Percentiles rank a stretch among this genome's conserved stretches.
Conservation (phyloP, 257 asterid species). For the Oldenlandia corymbosa region DNA sequence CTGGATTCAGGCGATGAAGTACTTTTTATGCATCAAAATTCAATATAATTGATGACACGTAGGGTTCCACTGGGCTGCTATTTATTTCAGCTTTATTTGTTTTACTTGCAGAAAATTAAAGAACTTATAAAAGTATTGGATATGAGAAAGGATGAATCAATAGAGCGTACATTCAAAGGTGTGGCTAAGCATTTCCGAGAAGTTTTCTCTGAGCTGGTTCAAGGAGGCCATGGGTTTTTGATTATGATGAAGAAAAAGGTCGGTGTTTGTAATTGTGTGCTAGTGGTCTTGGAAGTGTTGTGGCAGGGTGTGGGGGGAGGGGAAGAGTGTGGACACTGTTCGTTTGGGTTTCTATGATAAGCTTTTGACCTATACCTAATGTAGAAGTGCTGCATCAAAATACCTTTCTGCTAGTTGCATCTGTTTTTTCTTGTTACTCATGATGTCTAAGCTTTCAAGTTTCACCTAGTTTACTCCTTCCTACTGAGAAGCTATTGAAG, state of each 20-base stretch:
- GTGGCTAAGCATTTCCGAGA: constrained; percentile 96
- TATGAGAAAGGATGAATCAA: constrained; percentile 98
- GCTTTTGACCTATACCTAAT: too few species aligned
- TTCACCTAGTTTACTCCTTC: neutral
- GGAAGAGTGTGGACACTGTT: too few species aligned
- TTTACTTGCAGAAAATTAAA: constrained; percentile 74
- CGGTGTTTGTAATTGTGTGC: constrained; percentile 23
- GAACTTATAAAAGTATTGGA: constrained; percentile 90
- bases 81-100: constrained; percentile 1
- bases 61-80: constrained; percentile 12
- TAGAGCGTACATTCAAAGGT: constrained; percentile 97
- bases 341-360: too few species aligned
- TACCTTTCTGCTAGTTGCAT: too few species aligned
- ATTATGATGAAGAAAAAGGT: constrained; percentile 99
- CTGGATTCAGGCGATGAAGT: constrained; percentile 97
- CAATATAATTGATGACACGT: constrained; percentile 6
- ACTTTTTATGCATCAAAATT: constrained; percentile 13
- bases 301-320: too few species aligned
- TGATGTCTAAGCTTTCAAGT: too few species aligned
- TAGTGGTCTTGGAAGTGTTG: neutral
- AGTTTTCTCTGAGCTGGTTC: constrained; percentile 95
- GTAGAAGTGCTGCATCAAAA: too few species aligned
- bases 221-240: constrained; percentile 93
- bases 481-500: neutral
- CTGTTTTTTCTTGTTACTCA: too few species aligned